phyloP scores from a whole-genome alignment of 768 basidiomycete genomes.

The Tulasnella sp. region DNA sequence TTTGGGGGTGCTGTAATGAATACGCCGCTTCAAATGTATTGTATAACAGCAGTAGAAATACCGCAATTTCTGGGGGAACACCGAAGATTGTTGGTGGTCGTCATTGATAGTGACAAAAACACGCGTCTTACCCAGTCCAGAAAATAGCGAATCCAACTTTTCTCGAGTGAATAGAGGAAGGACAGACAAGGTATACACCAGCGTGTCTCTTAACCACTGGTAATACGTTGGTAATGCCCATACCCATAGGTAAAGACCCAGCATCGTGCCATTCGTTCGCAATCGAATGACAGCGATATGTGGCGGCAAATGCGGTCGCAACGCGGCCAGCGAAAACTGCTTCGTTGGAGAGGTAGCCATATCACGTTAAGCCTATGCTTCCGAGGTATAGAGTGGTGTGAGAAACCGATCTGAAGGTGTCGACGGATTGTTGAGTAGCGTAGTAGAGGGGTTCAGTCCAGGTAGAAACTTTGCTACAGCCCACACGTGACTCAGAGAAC shows the following conservation, averaged over 20 bases:
- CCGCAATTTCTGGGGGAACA: background rate
- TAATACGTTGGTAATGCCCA: slow-evolving; percentile 2
- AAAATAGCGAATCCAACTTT: background rate
- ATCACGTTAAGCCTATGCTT: background rate
- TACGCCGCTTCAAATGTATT: slow-evolving; percentile 7
- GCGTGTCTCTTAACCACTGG: background rate
- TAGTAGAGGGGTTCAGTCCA: background rate
- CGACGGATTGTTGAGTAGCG: background rate
- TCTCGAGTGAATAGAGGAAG: background rate
- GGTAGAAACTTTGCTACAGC: background rate
- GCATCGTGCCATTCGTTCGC: background rate
- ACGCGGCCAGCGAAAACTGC: background rate
- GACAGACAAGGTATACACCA: background rate
- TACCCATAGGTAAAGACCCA: slow-evolving; percentile 11
- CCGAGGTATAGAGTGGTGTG: background rate
- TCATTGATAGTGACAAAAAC: background rate
- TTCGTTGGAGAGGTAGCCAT: background rate
- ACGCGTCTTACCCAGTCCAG: background rate
- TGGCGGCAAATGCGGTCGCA: background rate
- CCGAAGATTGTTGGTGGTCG: background rate
- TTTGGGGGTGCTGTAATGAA: background rate
- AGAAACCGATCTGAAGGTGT: background rate
- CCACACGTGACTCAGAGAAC: background rate
- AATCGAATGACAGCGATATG: slow-evolving; percentile 5
- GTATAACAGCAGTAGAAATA: background rate